Percentiles rank a stretch among this genome's conserved stretches.
Evolutionary conservation across 1,284 basidiomycete genomes (phyloP).

Genomic region (Cryptococcus depauperatus): DNA sequence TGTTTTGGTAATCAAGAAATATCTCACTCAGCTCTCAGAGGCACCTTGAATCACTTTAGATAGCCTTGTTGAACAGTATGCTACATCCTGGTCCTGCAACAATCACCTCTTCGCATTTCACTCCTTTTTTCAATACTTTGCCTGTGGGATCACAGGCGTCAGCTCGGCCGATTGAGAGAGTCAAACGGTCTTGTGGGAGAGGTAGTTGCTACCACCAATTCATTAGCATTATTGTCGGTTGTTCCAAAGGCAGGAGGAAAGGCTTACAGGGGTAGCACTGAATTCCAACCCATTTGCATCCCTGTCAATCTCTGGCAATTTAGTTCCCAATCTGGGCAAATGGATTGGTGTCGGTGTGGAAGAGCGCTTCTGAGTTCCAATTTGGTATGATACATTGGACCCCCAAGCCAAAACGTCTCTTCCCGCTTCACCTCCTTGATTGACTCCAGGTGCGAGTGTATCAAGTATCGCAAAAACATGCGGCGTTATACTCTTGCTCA

Average conservation of each 20-base stretch:
- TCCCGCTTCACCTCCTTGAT: conserved; percentile 37
- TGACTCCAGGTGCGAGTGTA: conserved; percentile 47
- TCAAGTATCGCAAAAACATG: conserved; percentile 72
- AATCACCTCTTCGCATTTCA: conserved; percentile 62
- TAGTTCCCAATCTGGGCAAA: conserved; percentile 48
- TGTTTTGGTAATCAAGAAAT: too few relatives aligned
- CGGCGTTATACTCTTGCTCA: conserved; percentile 42
- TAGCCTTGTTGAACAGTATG: too few relatives aligned
- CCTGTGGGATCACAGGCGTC: conserved; percentile 58
- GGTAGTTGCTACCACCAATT: background rate
- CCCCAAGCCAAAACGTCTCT: conserved; percentile 52
- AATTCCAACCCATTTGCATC: background rate
- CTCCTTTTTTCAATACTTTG: conserved; percentile 57
- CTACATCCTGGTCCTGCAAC: conserved; percentile 53
- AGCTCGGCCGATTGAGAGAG: background rate
- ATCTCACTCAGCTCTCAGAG: too few relatives aligned
- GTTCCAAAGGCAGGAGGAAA: background rate
- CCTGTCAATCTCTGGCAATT: conserved; percentile 29
- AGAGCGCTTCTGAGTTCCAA: conserved; percentile 74
- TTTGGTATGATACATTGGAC: conserved; percentile 57
- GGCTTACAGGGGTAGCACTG: background rate
- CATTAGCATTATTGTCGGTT: background rate
- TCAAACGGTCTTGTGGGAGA: conserved; percentile 14
- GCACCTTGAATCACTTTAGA: too few relatives aligned
- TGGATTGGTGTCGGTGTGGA: conserved; percentile 62